Evolutionary conservation across 1,284 basidiomycete genomes (phyloP), one percentile per base, ranked within the genome.

Genomic region (Cutaneotrichosporon dermatis): DNA sequence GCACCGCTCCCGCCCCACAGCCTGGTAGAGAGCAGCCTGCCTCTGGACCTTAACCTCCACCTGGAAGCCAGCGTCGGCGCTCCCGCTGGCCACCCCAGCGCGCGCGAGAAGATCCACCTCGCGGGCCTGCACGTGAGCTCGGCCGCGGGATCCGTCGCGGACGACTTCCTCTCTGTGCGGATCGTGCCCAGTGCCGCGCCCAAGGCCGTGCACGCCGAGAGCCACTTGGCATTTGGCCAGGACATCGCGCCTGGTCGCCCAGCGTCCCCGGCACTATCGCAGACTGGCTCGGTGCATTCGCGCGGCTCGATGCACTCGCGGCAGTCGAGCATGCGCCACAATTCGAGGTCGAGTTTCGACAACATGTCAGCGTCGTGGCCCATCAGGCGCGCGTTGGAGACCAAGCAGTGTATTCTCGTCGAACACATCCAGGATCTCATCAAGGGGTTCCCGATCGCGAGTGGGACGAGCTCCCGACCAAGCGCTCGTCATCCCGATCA

Each of bases 401-500:
- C 69, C 0, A 63, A 73, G 2, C 69, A 74, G 54, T 69, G 69
- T n/a, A 69, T 79, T 9, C 60, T 76, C 6, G 70, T 78, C 7
- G 69, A 76, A 35, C 73, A 78, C 58, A 74, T 71, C 54, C 54
- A 60, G 3, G 49, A 59, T 0, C 55, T 77, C 4, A 69, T 76
- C 39, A 45, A 64, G 48, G 75, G 71, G 1, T 74, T 70, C 39
- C 67, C 71, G 0, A 44, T 75, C 65, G 75, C 8, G 72, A 70
- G 6, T 79, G 78, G 78, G 74, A 73, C 11, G 64, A 71, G 25
- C 64, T 76, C 6, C 77, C 0, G 62, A 68, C 34, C 7, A 34
- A 6, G 61, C 61, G 4, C 25, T 62, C 4, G 52, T 62, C 6
- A 25, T 62, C 5, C 61, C 61, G 3, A 45, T 62, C 36, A 37